Evolutionary conservation across 768 basidiomycete genomes (phyloP).

Genomic region (Phaeotremella skinneri): DNA sequence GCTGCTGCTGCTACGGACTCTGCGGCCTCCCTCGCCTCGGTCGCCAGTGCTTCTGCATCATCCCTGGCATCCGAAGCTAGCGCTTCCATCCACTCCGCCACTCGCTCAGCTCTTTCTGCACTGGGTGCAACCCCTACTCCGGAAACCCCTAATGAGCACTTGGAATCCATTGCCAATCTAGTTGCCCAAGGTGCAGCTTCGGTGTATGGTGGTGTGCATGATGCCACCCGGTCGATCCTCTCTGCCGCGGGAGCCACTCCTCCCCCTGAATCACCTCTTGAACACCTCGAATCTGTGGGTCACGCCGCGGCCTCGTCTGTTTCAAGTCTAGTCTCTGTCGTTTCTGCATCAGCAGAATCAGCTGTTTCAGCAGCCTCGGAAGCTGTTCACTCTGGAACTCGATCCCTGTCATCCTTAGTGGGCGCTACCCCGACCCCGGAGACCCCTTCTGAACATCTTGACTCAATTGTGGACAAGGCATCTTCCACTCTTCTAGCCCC

Average conservation of each 20-base stretch:
- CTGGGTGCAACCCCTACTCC: conserved; percentile 39
- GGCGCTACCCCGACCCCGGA: conserved; percentile 43
- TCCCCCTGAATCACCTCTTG: conserved; percentile 20
- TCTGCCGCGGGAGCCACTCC: conserved; percentile 29
- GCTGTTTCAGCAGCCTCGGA: conserved; percentile 10
- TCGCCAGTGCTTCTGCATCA: conserved; percentile 20
- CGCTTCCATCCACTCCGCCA: conserved; percentile 32
- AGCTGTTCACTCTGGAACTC: conserved; percentile 13
- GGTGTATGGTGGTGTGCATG: conserved; percentile 22
- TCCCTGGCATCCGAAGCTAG: conserved; percentile 19
- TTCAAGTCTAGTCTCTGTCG: conserved; percentile 2
- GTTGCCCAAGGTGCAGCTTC: conserved; percentile 21
- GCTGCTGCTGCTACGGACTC: conserved; percentile 2
- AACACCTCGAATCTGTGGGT: conserved; percentile 14
- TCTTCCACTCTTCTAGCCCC: background rate
- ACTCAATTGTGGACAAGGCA: conserved; percentile 21
- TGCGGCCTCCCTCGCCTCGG: conserved; percentile 5
- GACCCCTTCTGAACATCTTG: conserved; percentile 28
- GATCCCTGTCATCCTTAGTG: conserved; percentile 20
- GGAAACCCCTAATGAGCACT: conserved; percentile 30
- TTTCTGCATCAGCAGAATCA: background rate
- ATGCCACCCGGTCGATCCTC: conserved; percentile 24
- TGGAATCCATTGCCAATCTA: conserved; percentile 28
- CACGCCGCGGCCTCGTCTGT: background rate
- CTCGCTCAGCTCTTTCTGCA: conserved; percentile 28